Evolutionary conservation across 2,329 filamentous ascomycete species (phyloP).

Genomic region (Aspergillus brunneoviolaceus): DNA sequence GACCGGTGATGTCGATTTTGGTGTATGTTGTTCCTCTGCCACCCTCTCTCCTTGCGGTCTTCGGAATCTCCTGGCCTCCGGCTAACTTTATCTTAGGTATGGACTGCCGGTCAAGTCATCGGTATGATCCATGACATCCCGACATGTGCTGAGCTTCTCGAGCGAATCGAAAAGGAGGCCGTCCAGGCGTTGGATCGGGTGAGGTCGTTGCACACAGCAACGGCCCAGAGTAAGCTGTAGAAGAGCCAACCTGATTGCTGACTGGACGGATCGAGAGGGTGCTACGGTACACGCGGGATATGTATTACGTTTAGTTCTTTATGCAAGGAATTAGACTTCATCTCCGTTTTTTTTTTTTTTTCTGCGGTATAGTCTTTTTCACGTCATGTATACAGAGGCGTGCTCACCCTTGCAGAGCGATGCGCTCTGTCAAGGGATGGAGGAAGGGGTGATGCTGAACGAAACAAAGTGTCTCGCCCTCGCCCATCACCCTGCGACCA

Average conservation of each 20-base stretch:
- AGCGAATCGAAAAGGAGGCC: conserved; percentile 75
- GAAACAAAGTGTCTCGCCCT: not conserved
- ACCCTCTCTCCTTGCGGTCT: not conserved
- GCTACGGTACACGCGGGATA: conserved; percentile 8
- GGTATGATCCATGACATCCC: conserved; percentile 82
- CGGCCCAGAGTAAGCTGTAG: conserved; percentile 57
- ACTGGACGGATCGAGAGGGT: conserved; percentile 5
- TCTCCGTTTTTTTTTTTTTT: not conserved
- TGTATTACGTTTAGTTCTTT: not conserved
- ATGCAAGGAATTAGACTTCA: conserved; percentile 7
- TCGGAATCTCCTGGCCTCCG: not conserved
- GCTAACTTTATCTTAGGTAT: conserved; percentile 60
- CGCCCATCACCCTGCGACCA: too few relatives aligned
- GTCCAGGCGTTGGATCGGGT: conserved; percentile 64
- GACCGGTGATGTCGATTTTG: conserved; percentile 86
- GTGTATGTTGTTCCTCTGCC: conserved; percentile 61
- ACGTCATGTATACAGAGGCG: not conserved
- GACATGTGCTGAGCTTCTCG: conserved; percentile 67
- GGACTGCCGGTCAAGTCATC: conserved; percentile 96
- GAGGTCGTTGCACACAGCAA: conserved; percentile 52
- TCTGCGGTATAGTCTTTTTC: not conserved
- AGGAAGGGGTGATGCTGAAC: not conserved
- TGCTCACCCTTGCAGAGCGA: not conserved
- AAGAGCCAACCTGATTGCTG: not conserved
- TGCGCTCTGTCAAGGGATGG: not conserved